Conservation (phyloP, 352 stramenopile species). For the Phytophthora constricta region DNA sequence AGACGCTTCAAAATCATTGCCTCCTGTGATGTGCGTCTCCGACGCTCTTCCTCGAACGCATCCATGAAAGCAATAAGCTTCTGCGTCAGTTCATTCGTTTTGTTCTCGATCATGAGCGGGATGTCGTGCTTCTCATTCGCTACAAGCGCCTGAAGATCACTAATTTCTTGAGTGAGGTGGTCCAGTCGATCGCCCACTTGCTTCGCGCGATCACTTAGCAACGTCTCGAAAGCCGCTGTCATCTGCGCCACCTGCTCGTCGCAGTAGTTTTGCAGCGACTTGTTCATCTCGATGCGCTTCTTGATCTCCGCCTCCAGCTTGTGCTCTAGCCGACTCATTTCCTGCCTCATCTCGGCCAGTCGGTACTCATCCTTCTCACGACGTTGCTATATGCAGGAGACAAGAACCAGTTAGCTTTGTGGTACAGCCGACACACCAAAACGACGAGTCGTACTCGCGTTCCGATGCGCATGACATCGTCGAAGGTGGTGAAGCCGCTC, state of each 20-base stretch:
- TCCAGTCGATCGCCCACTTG: slow-evolving; percentile 79
- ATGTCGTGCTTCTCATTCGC: slow-evolving; percentile 90
- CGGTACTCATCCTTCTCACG: slow-evolving; percentile 94
- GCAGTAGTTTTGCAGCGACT: slow-evolving; percentile 91
- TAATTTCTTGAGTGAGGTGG: slow-evolving; percentile 79
- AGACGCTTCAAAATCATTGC: slow-evolving; percentile 93
- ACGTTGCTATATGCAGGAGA: slow-evolving; percentile 59
- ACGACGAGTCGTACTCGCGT: slow-evolving; percentile 50
- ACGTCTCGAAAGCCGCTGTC: slow-evolving; percentile 76
- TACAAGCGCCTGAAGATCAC: slow-evolving; percentile 81
- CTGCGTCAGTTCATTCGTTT: slow-evolving; percentile 89
- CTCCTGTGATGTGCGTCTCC: slow-evolving; percentile 81
- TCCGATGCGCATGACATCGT: slow-evolving; percentile 88
- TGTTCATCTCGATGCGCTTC: slow-evolving; percentile 95
- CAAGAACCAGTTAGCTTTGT: neutral
- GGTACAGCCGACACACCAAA: neutral
- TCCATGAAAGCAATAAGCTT: slow-evolving; percentile 91
- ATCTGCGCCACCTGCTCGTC: slow-evolving; percentile 89
- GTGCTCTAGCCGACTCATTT: slow-evolving; percentile 91
- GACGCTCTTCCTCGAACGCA: slow-evolving; percentile 89
- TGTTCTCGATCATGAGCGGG: slow-evolving; percentile 88
- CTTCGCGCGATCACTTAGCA: slow-evolving; percentile 82
- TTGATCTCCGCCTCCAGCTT: slow-evolving; percentile 94
- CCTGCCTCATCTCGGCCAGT: slow-evolving; percentile 92
- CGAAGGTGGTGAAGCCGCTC: slow-evolving; percentile 84